Evolutionary conservation across 352 stramenopile species (phyloP).

Genomic region (Phytophthora cactorum): DNA sequence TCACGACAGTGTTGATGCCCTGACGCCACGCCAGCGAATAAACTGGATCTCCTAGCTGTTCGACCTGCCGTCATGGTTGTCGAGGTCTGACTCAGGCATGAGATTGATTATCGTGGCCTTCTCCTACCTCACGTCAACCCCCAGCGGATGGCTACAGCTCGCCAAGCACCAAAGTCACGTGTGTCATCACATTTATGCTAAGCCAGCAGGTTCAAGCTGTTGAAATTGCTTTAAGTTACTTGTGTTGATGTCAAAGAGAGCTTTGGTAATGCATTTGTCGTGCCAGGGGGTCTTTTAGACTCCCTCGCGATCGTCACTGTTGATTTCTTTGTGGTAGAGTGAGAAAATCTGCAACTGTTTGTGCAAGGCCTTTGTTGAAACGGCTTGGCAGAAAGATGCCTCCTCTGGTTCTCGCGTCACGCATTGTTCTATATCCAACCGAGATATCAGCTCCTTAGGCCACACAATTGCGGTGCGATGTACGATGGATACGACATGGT

Average conservation of each 20-base stretch:
- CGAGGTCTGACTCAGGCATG: neutral
- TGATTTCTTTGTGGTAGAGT: too few relatives aligned
- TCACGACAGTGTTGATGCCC: conserved; percentile 3
- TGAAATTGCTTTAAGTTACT: neutral
- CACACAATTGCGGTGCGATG: neutral
- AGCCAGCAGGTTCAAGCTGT: neutral
- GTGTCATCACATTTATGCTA: neutral
- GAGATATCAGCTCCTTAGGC: neutral
- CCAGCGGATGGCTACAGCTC: neutral
- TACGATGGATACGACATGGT: neutral
- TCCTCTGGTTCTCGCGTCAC: too few relatives aligned
- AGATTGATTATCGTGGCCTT: neutral
- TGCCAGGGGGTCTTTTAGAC: too few relatives aligned
- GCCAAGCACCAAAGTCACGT: neutral
- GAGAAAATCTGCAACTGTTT: too few relatives aligned
- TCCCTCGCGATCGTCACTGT: too few relatives aligned
- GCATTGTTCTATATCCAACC: too few relatives aligned
- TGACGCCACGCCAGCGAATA: neutral
- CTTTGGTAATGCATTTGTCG: too few relatives aligned
- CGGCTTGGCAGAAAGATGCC: too few relatives aligned
- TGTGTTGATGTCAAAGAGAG: too few relatives aligned
- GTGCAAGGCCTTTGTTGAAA: too few relatives aligned
- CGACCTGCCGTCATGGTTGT: neutral
- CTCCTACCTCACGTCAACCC: neutral
- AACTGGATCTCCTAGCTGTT: neutral